phyloP scores from a whole-genome alignment of 768 basidiomycete genomes.

The Kockovaella imperatae region DNA sequence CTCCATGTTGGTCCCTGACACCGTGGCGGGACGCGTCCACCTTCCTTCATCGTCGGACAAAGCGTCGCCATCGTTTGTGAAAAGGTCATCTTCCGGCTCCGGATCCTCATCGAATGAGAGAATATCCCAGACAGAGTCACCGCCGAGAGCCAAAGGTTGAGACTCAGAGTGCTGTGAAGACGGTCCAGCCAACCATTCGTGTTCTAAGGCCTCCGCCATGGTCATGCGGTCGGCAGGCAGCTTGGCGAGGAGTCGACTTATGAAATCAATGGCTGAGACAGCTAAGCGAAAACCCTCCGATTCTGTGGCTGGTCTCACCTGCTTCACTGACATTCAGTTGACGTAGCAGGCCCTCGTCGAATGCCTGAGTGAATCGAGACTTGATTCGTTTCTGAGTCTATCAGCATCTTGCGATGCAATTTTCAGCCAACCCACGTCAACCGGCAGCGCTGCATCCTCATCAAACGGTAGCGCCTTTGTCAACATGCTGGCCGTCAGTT shows the following conservation, averaged over 20 bases:
- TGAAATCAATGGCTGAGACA: constrained; percentile 57
- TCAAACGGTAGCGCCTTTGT: constrained; percentile 72
- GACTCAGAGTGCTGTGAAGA: constrained; percentile 16
- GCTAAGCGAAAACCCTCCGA: no score
- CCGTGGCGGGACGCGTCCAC: constrained; percentile 19
- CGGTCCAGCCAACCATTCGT: constrained; percentile 61
- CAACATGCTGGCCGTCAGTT: constrained; percentile 51
- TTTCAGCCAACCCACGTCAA: constrained; percentile 48
- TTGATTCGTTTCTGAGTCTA: constrained; percentile 44
- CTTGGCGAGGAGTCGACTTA: constrained; percentile 57
- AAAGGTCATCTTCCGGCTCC: background rate
- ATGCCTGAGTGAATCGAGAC: constrained; percentile 25
- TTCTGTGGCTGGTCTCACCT: constrained; percentile 47
- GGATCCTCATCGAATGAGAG: constrained; percentile 22
- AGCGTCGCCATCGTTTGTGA: constrained; percentile 6
- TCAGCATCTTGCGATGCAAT: background rate
- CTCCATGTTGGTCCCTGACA: constrained; percentile 24
- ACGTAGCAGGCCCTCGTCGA: constrained; percentile 58
- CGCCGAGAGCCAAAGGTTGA: constrained; percentile 16
- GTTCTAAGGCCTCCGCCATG: constrained; percentile 58
- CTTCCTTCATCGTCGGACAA: no score
- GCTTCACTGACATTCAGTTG: constrained; percentile 47
- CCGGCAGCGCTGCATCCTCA: constrained; percentile 57
- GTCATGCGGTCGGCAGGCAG: constrained; percentile 65
- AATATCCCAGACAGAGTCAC: constrained; percentile 29